phyloP scores from a whole-genome alignment of 306 rosid species.

The Rubus idaeus region DNA sequence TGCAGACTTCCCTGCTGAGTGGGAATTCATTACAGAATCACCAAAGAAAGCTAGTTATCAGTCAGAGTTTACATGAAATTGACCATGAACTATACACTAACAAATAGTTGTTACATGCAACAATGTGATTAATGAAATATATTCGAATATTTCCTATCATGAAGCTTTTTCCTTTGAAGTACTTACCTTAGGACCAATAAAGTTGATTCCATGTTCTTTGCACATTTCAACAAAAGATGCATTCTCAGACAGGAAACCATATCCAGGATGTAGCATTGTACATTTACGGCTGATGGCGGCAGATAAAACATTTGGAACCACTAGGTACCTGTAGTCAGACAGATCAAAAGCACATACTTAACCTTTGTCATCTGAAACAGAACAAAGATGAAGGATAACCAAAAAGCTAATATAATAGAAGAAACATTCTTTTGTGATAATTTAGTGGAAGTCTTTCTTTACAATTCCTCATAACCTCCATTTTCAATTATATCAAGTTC shows the following conservation, averaged over 20 bases:
- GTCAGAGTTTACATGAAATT: neutral
- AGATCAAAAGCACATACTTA: constrained; percentile 10
- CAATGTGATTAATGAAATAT: neutral
- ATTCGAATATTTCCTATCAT: neutral
- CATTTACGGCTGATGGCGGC: constrained; percentile 81
- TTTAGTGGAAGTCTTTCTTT: neutral
- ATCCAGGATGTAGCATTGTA: constrained; percentile 98
- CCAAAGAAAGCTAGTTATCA: no score
- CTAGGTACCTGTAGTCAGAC: constrained; percentile 58
- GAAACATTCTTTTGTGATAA: neutral
- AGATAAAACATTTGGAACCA: constrained; percentile 78
- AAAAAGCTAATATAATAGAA: neutral
- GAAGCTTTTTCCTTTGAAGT: neutral
- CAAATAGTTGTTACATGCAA: neutral
- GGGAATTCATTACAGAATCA: neutral
- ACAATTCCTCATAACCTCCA: neutral
- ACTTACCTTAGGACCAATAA: constrained; percentile 94
- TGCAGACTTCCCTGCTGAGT: neutral
- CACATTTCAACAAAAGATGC: constrained; percentile 96
- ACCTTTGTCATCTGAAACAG: constrained; percentile 10
- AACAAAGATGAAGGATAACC: constrained; percentile 1
- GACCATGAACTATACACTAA: neutral
- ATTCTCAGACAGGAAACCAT: constrained; percentile 98
- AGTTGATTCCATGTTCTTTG: constrained; percentile 84
- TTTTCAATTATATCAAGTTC: neutral